These are phyloP conservation scores for Triangularia verruculosa DNA, from an alignment of 2,329 filamentous ascomycete genomes.

Conservation along the genomic window DNA sequence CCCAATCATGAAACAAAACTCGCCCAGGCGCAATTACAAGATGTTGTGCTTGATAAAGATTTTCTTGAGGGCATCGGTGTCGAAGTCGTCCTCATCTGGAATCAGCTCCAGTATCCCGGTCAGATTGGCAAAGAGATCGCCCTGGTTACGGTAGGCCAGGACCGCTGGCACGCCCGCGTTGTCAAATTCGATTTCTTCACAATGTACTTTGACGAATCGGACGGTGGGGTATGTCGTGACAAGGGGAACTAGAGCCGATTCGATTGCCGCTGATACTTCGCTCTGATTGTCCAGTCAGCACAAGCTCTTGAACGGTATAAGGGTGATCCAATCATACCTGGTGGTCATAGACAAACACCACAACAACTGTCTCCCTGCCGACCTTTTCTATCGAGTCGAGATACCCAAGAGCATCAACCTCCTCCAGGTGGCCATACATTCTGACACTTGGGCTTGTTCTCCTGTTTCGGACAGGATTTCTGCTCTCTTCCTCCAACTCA, in stretches of 20 bases:
- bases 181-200: conserved; percentile 92
- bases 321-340: conserved; percentile 56
- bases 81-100: conserved; percentile 63
- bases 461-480: conserved; percentile 52
- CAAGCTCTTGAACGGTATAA: conserved; percentile 23
- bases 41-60: conserved; percentile 54
- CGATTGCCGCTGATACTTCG: conserved; percentile 72
- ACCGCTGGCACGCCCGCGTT: conserved; percentile 82
- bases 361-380: conserved; percentile 73
- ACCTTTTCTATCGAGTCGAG: conserved; percentile 96
- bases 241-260: conserved; percentile 72
- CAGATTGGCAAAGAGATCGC: conserved; percentile 86
- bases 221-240: conserved; percentile 68
- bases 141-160: conserved; percentile 80
- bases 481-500: conserved; percentile 68
- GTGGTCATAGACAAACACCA: conserved; percentile 90
- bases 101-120: conserved; percentile 86
- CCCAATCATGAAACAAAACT: neutral
- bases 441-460: conserved; percentile 74
- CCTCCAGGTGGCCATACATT: conserved; percentile 74
- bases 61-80: conserved; percentile 49
- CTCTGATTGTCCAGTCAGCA: conserved; percentile 55
- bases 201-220: conserved; percentile 88
- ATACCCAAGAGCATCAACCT: conserved; percentile 86
- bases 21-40: conserved; percentile 31